These are phyloP conservation scores for Colletotrichum chlorophyti DNA, from an alignment of 2,329 filamentous ascomycete species.

Conservation along the genomic window DNA sequence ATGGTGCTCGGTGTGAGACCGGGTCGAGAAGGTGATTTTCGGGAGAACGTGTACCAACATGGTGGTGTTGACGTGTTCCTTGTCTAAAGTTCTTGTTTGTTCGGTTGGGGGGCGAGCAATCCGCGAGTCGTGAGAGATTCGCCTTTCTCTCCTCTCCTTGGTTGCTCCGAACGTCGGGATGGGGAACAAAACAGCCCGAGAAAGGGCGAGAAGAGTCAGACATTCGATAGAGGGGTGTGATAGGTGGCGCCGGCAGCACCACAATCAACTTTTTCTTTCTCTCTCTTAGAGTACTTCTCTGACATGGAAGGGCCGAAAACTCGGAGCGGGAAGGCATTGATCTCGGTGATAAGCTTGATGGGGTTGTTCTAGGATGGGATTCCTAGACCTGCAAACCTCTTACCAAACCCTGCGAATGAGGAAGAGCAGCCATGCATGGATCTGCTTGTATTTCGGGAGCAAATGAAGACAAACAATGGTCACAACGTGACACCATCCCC, in stretches of 20 bases:
- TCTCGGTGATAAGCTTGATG: constrained; percentile 25
- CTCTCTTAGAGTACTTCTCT: not conserved
- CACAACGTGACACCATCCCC: not conserved
- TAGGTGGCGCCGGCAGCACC: no score
- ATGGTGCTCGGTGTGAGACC: constrained; percentile 27
- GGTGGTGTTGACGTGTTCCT: no score
- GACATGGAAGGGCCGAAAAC: constrained; percentile 8
- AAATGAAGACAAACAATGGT: constrained; percentile 1
- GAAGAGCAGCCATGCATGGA: constrained; percentile 17
- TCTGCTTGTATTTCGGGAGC: constrained; percentile 8
- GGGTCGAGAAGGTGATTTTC: not conserved
- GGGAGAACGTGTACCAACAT: no score
- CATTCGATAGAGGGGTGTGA: no score
- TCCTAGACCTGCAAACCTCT: not conserved
- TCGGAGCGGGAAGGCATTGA: constrained; percentile 22
- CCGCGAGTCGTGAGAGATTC: constrained; percentile 19
- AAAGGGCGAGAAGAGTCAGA: constrained; percentile 6
- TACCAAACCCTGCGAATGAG: not conserved
- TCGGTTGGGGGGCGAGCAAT: no score
- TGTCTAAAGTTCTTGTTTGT: not conserved
- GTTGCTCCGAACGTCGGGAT: constrained; percentile 24
- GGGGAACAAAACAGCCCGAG: not conserved
- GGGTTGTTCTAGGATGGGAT: constrained; percentile 11
- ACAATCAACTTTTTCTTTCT: not conserved
- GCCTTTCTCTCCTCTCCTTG: constrained; percentile 7